Evolutionary conservation across 257 asterid species (phyloP).

Genomic region (Nemophila menziesii): DNA sequence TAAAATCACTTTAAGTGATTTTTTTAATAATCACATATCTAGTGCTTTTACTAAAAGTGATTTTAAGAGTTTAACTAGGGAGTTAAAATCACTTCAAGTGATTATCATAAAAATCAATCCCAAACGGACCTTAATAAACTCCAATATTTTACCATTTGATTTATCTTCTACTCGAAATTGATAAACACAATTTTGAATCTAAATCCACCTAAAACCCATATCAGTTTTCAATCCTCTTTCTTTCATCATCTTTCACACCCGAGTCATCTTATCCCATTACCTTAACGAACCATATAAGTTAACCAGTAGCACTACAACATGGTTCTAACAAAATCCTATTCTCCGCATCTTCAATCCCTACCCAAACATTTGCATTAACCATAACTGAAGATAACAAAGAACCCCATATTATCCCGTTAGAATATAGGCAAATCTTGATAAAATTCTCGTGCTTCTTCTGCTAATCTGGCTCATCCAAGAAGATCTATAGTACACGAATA

Average conservation of each 20-base stretch:
- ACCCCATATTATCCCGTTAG: constrained; percentile 12
- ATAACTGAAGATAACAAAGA: constrained; percentile 1
- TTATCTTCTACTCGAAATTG: constrained; percentile 60
- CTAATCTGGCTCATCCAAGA: constrained; percentile 28
- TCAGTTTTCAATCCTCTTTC: constrained; percentile 56
- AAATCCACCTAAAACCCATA: constrained; percentile 79
- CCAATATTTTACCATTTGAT: constrained; percentile 18
- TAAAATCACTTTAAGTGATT: too few relatives aligned
- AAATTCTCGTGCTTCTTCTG: constrained; percentile 25
- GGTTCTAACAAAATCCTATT: constrained; percentile 22
- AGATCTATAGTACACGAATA: constrained; percentile 30
- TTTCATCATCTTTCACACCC: constrained; percentile 50
- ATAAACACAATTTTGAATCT: constrained; percentile 48
- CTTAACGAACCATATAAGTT: constrained; percentile 52
- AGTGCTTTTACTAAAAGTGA: too few relatives aligned
- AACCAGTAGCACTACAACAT: constrained; percentile 46
- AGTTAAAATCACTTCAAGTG: too few relatives aligned
- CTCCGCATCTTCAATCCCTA: constrained; percentile 13
- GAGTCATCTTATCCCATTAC: constrained; percentile 58
- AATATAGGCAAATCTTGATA: constrained; percentile 16
- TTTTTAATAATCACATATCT: too few relatives aligned
- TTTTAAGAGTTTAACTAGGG: too few relatives aligned
- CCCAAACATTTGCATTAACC: constrained; percentile 8
- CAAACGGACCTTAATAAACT: too few relatives aligned
- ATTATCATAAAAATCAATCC: too few relatives aligned